A percentile compares a stretch with the other conserved stretches of the same genome.
Conservation (phyloP, 257 asterid genomes). For the Leonotis leonurus region DNA sequence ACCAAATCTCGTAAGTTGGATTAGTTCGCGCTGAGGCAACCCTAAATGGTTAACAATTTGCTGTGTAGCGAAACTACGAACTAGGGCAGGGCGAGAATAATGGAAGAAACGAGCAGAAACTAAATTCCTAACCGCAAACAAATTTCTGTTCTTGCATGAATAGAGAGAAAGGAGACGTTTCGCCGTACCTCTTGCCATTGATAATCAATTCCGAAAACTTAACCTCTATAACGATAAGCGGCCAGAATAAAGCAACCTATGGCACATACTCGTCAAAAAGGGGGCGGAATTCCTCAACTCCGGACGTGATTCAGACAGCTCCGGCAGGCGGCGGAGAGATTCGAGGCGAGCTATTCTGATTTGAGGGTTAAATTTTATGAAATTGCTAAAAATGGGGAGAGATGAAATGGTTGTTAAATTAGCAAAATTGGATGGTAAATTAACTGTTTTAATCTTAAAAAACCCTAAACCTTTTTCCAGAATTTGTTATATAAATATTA, state of each 20-base stretch:
- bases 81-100: conserved; percentile 18
- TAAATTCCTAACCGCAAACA: conserved; percentile 20
- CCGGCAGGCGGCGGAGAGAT: conserved; percentile 3
- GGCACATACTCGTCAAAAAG: conserved; percentile 1
- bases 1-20: conserved; percentile 13
- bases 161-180: conserved; percentile 38
- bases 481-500: not conserved
- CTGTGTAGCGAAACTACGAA: conserved; percentile 16
- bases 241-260: conserved; percentile 8
- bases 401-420: not conserved
- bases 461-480: not conserved
- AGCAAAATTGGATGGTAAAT: not conserved
- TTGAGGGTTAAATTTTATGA: not conserved
- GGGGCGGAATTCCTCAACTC: not conserved
- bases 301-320: not conserved
- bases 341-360: not conserved
- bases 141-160: conserved; percentile 26
- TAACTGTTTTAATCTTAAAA: not conserved
- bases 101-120: conserved; percentile 29
- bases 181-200: conserved; percentile 56
- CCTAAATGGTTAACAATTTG: conserved; percentile 7
- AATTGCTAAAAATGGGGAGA: not conserved
- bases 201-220: not conserved
- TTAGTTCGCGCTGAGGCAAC: conserved; percentile 10
- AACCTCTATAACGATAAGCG: not conserved